Percentiles rank a stretch among this genome's conserved stretches.
Evolutionary conservation across 75 land plant genomes (phyloP).

Genomic region (Chamaecyparis obtusa): DNA sequence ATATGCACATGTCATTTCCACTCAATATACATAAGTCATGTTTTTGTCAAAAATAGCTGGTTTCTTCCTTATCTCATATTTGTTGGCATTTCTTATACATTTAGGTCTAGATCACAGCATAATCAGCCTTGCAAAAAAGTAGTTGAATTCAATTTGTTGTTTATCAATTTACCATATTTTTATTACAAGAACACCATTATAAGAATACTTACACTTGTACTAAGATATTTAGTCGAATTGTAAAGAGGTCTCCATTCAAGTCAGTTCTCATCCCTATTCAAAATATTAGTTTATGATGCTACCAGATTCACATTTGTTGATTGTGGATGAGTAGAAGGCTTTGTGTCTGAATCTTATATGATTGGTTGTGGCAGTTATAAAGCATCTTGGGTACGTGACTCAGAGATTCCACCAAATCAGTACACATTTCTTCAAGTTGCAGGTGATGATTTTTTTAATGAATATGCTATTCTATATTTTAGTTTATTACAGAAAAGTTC

Average conservation of each 20-base stretch:
- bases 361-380: constrained; percentile 52
- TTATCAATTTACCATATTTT: not conserved
- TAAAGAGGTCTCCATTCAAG: not conserved
- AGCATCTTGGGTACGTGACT: constrained; percentile 57
- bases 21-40: not conserved
- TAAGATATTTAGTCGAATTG: not conserved
- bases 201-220: not conserved
- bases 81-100: not conserved
- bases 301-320: not conserved
- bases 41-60: not conserved
- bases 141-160: not conserved
- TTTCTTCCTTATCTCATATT: not conserved
- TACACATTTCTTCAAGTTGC: constrained; percentile 61
- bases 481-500: not conserved
- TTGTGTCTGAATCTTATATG: not conserved
- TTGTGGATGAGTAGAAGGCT: not conserved
- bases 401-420: constrained; percentile 48
- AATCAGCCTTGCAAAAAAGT: not conserved
- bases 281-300: not conserved
- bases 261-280: not conserved
- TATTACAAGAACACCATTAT: not conserved
- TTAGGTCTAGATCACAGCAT: too few species aligned
- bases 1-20: not conserved
- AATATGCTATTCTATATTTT: constrained; percentile 1
- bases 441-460: constrained; percentile 34